Evolutionary conservation across 345 rosid species (phyloP).

Genomic region (Eucalyptus sp.): DNA sequence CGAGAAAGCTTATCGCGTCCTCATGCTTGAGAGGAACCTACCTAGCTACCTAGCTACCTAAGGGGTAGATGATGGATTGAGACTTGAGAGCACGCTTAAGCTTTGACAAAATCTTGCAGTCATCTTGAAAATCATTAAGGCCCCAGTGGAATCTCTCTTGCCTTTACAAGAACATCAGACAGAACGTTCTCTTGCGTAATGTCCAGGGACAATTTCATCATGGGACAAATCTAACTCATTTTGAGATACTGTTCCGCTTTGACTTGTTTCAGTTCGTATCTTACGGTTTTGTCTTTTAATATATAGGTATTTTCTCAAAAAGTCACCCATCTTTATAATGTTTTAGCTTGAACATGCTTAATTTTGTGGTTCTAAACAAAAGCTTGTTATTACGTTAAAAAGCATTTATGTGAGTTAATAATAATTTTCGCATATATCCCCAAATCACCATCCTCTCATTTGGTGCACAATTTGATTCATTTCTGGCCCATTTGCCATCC

Average conservation of each 20-base stretch:
- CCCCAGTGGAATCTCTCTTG: not conserved
- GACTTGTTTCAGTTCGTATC: not conserved
- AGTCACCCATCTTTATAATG: accelerated
- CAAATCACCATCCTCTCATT: not conserved
- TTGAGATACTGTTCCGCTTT: too few relatives aligned
- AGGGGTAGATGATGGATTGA: not conserved
- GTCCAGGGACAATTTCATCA: not conserved
- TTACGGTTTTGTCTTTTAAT: not conserved
- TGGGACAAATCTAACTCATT: too few relatives aligned
- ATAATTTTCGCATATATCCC: not conserved
- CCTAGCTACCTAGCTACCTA: not conserved
- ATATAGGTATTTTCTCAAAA: not conserved
- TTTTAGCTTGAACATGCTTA: not conserved
- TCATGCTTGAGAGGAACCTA: not conserved
- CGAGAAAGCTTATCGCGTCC: not conserved
- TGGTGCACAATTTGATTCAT: accelerated
- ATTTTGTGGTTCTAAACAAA: not conserved
- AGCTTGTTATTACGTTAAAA: not conserved
- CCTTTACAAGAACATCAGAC: not conserved
- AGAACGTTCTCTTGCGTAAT: not conserved
- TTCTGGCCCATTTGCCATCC: accelerated
- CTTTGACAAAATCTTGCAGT: not conserved
- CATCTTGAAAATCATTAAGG: not conserved
- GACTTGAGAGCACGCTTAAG: not conserved
- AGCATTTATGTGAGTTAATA: not conserved